phyloP scores from a whole-genome alignment of 371 early-diverging fungal genomes.

The Mucor indicus region DNA sequence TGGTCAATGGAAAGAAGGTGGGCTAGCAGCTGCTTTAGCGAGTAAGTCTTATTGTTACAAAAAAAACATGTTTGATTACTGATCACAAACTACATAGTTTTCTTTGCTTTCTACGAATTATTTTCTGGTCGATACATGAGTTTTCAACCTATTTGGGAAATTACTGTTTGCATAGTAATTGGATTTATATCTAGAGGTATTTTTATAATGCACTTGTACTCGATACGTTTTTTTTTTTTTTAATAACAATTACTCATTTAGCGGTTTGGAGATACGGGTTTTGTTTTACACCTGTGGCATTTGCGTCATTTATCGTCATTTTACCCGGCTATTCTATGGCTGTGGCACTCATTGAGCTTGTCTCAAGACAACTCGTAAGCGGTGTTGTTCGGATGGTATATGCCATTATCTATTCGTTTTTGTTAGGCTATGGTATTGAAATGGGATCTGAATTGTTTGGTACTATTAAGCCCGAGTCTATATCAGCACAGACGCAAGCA shows the following conservation, averaged over 20 bases:
- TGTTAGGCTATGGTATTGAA: constrained; percentile 76
- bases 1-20: constrained; percentile 41
- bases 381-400: constrained; percentile 83
- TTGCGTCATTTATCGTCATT: constrained; percentile 55
- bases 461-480: constrained; percentile 31
- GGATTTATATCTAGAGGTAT: constrained; percentile 59
- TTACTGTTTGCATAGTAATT: constrained; percentile 67
- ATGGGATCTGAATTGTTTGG: constrained; percentile 61
- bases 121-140: constrained; percentile 37
- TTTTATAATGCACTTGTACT: constrained; percentile 1
- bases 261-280: constrained; percentile 31
- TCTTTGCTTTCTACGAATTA: constrained; percentile 41
- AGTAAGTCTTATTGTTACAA: constrained; percentile 26
- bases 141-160: constrained; percentile 61
- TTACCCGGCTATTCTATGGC: constrained; percentile 77
- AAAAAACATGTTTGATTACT: background rate
- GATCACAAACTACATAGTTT: constrained; percentile 15
- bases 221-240: constrained; percentile 1
- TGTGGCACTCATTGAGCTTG: constrained; percentile 74
- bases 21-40: constrained; percentile 37
- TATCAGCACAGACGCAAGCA: constrained; percentile 10
- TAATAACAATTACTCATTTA: background rate
- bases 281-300: constrained; percentile 51
- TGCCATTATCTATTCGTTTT: constrained; percentile 73
- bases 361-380: constrained; percentile 82